A percentile compares a stretch with the other conserved stretches of the same genome.
Conservation (phyloP, 1,284 basidiomycete genomes). For the Ceratobasidium sp. region DNA sequence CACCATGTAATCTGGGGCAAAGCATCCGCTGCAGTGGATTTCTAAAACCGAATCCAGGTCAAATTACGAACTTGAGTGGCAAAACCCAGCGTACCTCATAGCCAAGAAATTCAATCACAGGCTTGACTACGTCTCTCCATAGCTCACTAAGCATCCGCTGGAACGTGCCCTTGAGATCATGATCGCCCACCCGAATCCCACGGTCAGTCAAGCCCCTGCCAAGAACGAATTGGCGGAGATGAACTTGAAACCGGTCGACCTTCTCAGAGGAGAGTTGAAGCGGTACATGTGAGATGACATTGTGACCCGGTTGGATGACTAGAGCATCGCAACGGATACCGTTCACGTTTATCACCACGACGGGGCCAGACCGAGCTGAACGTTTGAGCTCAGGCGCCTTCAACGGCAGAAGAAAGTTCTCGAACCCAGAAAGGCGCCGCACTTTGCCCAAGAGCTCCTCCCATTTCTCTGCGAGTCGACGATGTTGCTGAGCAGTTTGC, state of each 20-base stretch:
- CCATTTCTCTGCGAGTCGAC: conserved; percentile 31
- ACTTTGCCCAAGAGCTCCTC: conserved; percentile 26
- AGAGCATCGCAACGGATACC: background rate
- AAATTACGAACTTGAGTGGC: background rate
- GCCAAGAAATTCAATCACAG: background rate
- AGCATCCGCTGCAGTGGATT: too few relatives aligned
- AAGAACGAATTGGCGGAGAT: too few relatives aligned
- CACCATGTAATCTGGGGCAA: conserved; percentile 7
- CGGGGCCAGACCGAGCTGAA: background rate
- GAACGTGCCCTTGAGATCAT: background rate
- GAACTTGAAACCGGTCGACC: too few relatives aligned
- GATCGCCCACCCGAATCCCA: too few relatives aligned
- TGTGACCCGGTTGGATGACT: background rate
- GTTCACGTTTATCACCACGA: background rate
- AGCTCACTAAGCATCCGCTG: background rate
- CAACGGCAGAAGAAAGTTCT: background rate
- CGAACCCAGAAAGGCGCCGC: background rate
- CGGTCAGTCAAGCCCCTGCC: too few relatives aligned
- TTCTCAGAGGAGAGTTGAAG: background rate
- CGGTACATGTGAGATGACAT: background rate
- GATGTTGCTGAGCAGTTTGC: conserved; percentile 23
- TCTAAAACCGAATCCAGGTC: background rate
- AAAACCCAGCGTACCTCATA: background rate
- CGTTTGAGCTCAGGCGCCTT: background rate
- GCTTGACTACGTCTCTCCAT: background rate